Percentiles rank a stretch among this genome's conserved stretches.
Conservation (phyloP, 2,329 filamentous ascomycete genomes). For the Plectosphaerella sp. region DNA sequence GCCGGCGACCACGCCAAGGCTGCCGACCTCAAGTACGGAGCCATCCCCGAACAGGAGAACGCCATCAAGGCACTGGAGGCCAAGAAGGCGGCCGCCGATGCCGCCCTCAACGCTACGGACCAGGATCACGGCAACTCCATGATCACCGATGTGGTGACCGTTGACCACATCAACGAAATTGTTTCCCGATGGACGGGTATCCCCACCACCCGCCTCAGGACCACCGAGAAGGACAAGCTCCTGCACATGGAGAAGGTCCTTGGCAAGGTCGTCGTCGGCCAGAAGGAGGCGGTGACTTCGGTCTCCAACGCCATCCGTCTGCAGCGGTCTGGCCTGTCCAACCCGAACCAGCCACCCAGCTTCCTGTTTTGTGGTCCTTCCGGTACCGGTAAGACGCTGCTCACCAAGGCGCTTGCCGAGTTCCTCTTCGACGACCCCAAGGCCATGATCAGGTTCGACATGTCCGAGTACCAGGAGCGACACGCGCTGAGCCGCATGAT, state of each 20-base stretch:
- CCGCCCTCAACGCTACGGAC: conserved; percentile 51
- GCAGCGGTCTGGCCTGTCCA: conserved; percentile 88
- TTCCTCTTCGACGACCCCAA: conserved; percentile 98
- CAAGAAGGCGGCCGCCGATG: conserved; percentile 76
- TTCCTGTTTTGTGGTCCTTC: conserved; percentile 99
- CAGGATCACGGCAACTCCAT: conserved; percentile 65
- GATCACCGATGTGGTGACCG: conserved; percentile 88
- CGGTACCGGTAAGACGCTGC: conserved; percentile 94
- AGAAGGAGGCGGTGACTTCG: conserved; percentile 86
- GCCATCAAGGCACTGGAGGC: conserved; percentile 78
- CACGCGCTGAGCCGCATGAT: conserved; percentile 97
- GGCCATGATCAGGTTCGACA: conserved; percentile 98
- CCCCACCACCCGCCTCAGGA: conserved; percentile 88
- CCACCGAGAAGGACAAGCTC: conserved; percentile 97
- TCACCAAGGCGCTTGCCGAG: conserved; percentile 95
- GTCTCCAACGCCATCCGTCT: conserved; percentile 96
- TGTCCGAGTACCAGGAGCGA: conserved; percentile 98
- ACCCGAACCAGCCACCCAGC: conserved; percentile 94
- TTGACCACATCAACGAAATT: conserved; percentile 98
- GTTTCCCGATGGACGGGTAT: conserved; percentile 98
- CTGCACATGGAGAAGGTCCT: conserved; percentile 92
- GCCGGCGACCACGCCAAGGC: conserved; percentile 79
- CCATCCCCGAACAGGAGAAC: conserved; percentile 84
- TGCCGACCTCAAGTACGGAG: conserved; percentile 94
- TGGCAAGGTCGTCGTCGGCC: conserved; percentile 80